Evolutionary conservation across 75 land plant genomes (phyloP).

Genomic region (Sequoiadendron giganteum): DNA sequence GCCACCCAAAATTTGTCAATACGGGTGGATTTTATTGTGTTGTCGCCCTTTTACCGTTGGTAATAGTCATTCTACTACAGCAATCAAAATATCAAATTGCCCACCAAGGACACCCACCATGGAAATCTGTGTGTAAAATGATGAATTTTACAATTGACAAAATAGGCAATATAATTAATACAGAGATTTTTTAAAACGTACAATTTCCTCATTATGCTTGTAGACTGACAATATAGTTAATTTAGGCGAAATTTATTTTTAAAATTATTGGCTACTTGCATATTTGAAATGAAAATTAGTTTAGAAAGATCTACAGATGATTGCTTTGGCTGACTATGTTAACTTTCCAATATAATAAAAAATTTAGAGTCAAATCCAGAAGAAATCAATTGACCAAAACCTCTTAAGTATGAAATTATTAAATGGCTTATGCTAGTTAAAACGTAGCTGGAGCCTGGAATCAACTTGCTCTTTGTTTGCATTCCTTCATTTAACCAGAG

Average conservation of each 20-base stretch:
- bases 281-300: background rate
- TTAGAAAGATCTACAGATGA: background rate
- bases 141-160: background rate
- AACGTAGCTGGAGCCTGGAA: background rate
- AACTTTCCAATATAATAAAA: background rate
- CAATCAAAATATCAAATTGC: background rate
- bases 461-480: background rate
- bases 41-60: background rate
- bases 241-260: too few relatives aligned
- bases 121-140: background rate
- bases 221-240: background rate
- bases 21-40: background rate
- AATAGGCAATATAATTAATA: background rate
- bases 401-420: background rate
- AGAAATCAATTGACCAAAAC: background rate
- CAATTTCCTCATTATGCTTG: background rate
- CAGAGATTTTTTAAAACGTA: background rate
- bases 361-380: background rate
- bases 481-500: background rate
- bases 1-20: background rate
- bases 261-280: background rate
- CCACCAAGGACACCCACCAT: background rate
- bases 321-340: background rate
- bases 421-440: background rate
- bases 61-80: too few relatives aligned